A percentile compares a stretch with the other conserved stretches of the same genome.
These are phyloP conservation scores for Globisporangium okanoganense DNA, from an alignment of 352 stramenopile genomes.

Conservation along the genomic window DNA sequence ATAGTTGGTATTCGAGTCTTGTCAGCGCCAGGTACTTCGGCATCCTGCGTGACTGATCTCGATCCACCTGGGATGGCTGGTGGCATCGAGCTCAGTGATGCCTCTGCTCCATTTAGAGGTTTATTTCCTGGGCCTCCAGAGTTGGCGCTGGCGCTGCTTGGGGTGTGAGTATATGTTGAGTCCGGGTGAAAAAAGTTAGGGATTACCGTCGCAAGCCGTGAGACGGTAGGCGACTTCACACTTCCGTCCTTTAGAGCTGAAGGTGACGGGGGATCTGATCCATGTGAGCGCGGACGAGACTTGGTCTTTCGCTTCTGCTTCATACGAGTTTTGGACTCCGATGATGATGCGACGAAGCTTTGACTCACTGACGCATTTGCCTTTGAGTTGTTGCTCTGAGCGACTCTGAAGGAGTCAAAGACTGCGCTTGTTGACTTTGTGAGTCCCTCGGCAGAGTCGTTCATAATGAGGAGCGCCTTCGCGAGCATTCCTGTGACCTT, in stretches of 20 bases:
- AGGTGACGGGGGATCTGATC: constrained; percentile 10
- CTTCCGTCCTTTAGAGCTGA: constrained; percentile 1
- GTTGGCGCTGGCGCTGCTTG: background rate
- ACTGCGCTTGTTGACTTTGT: background rate
- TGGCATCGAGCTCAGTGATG: background rate
- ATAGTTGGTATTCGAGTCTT: constrained; percentile 4
- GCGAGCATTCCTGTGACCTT: constrained; percentile 16
- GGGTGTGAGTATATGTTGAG: background rate
- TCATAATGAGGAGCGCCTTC: constrained; percentile 15
- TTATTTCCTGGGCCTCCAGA: constrained; percentile 2
- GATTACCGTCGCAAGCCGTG: constrained; percentile 18
- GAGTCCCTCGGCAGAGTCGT: constrained; percentile 4
- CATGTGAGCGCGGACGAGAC: constrained; percentile 12
- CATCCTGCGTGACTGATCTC: background rate
- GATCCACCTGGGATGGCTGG: background rate
- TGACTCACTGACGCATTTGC: background rate
- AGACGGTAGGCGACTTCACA: constrained; percentile 16
- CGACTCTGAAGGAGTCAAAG: background rate
- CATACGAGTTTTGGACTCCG: constrained; percentile 6
- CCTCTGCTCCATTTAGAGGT: constrained; percentile 2
- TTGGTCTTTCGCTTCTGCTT: constrained; percentile 13
- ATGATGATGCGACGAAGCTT: constrained; percentile 2
- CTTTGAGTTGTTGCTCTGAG: background rate
- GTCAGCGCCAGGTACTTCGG: background rate
- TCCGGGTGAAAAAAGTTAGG: constrained; percentile 49